These are phyloP conservation scores for Aspergillus fructus DNA, from an alignment of 2,329 filamentous ascomycete genomes.

Conservation along the genomic window DNA sequence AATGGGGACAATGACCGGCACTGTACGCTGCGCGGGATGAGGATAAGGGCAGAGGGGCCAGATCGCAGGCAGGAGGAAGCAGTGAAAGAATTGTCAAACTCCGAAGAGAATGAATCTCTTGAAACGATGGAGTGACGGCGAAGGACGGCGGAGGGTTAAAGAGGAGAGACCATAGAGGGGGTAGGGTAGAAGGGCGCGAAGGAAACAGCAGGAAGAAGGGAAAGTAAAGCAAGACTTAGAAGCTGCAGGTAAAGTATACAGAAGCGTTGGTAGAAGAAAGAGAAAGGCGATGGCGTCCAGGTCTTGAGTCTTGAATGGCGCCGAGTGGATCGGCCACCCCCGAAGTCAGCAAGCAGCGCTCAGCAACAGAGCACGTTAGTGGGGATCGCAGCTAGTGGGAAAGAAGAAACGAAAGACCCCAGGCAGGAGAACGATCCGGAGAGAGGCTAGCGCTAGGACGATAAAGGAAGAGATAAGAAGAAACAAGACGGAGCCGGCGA, in stretches of 20 bases:
- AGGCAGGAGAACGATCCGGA: slow-evolving; percentile 16
- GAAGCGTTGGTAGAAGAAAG: background rate
- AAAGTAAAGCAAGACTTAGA: slow-evolving; percentile 11
- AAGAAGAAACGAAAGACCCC: slow-evolving; percentile 12
- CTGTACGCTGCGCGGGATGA: background rate
- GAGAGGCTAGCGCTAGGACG: slow-evolving; percentile 12
- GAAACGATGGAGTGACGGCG: background rate
- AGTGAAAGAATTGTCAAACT: background rate
- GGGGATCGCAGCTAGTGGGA: slow-evolving; percentile 14
- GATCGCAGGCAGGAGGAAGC: background rate
- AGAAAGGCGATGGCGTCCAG: slow-evolving; percentile 2
- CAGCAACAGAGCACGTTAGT: slow-evolving; percentile 15
- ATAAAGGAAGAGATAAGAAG: slow-evolving; percentile 12
- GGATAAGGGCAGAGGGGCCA: background rate
- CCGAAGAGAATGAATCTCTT: background rate
- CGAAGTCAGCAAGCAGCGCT: slow-evolving; percentile 18
- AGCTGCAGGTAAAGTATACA: slow-evolving; percentile 6
- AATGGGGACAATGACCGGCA: background rate
- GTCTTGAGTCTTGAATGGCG: slow-evolving; percentile 11
- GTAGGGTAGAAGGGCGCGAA: background rate
- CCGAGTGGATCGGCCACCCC: slow-evolving; percentile 23
- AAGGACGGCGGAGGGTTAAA: slow-evolving; percentile 1
- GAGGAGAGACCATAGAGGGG: slow-evolving; percentile 10
- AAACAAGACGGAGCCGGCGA: slow-evolving; percentile 17
- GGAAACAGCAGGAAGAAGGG: slow-evolving; percentile 3